Evolutionary conservation across 2,329 filamentous ascomycete species (phyloP).

Genomic region (Colletotrichum agaves): DNA sequence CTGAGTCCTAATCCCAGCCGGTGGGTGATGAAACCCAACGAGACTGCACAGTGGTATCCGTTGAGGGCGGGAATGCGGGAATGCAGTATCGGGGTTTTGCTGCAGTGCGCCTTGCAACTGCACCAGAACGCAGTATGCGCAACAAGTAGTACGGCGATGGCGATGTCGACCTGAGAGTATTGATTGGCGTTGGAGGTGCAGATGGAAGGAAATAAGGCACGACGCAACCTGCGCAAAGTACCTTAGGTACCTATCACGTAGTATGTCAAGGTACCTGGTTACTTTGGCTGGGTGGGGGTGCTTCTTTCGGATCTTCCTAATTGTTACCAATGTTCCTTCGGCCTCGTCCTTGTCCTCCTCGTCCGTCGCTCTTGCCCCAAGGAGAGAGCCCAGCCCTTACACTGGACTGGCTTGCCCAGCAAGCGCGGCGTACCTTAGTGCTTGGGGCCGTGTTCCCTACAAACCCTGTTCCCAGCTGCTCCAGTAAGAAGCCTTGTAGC

Average conservation of each 20-base stretch:
- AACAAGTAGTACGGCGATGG: neutral
- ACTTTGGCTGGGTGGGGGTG: too few species aligned
- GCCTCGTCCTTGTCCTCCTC: neutral
- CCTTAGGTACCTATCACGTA: too few species aligned
- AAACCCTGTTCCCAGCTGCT: conserved; percentile 34
- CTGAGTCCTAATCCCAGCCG: neutral
- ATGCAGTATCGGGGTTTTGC: neutral
- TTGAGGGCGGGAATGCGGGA: conserved; percentile 2
- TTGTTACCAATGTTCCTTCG: conserved; percentile 5
- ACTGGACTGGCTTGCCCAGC: neutral
- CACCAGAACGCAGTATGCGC: neutral
- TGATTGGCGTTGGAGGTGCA: too few species aligned
- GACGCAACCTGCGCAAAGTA: too few species aligned
- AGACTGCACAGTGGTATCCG: neutral
- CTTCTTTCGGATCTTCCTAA: too few species aligned
- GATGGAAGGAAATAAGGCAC: too few species aligned
- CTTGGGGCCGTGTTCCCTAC: conserved; percentile 30
- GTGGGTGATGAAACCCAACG: conserved; percentile 2
- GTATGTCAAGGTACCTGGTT: too few species aligned
- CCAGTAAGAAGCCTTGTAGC: conserved; percentile 19
- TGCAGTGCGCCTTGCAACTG: neutral
- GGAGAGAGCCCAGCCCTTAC: neutral
- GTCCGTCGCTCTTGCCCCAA: conserved; percentile 18
- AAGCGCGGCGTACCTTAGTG: conserved; percentile 1
- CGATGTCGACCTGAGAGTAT: too few species aligned